Evolutionary conservation across 2,329 filamentous ascomycete species (phyloP), one percentile per base, ranked within the genome.

Genomic region (Bipolaris oryzae): DNA sequence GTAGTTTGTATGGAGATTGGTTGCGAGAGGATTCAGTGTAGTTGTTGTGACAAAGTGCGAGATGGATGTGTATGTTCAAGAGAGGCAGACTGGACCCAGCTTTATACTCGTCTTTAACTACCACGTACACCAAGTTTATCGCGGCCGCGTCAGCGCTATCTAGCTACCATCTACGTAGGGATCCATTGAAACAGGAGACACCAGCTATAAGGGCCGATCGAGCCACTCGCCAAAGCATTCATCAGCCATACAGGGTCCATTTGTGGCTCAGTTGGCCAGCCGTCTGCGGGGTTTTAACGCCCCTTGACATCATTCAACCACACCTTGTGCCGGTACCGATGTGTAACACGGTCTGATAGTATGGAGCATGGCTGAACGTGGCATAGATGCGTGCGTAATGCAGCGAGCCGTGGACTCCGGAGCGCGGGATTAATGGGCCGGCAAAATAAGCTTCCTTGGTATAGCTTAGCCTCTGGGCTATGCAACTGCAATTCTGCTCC

Each of bases 371-470:
- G 39, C 64, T 56, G 16, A 45, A 62, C 58, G 39, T 10, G 60
- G 66, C 48, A 60, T 66, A 66, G 66, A 61, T 35, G 66, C 61
- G 53, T 70, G 66, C 70, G 69, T 68, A 69, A 68, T 67, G 51
- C 21, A 50, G 18, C 53, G 41, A 55, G 55, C 31, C 53, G 44
- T 51, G 53, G 46, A 44, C 25, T 49, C 48, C 41, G 44, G 39
- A 50, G 25, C 39, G 44, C 50, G 45, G 45, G 23, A 55, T 42
- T 35, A 38, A 44, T 39, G 43, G 54, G 5, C 37, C 58, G 50
- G 47, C 42, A 51, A 58, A 46, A 46, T 44, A 69, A 71, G 67
- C 64, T 66, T 62, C 53, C 68, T 72, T 69, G 66, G 67, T 59
- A 68, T 71, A 62, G 71, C 70, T 73, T 72, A 62, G 61, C 60